Evolutionary conservation across 805 yeast genomes (phyloP), one percentile per base, ranked within the genome.

Genomic region (Candida alai): DNA sequence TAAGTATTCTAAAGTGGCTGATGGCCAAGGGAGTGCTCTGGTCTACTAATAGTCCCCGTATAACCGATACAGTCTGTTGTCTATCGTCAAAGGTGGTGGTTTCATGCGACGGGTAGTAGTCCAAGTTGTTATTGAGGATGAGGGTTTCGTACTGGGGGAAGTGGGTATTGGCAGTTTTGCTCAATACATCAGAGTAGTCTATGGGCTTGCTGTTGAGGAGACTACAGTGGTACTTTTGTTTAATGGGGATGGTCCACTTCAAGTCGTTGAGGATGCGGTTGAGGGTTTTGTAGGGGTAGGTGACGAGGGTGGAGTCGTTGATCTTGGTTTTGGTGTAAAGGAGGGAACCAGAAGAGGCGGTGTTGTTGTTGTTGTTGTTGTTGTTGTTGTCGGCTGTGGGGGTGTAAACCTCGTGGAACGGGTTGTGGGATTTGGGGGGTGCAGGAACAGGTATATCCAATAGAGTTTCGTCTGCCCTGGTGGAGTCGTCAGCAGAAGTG

Each of bases 191-290:
- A 16, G 63, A 51, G 49, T 75, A 73, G 8, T 53, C 62, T 21
- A 72, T 48, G 1, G 72, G 65, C 30, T 48, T 49, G 22, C 49
- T 30, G 30, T 45, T 47, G 20, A 65, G 49, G 14, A 65, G 45
- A 29, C 56, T 49, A 33, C 24, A 23, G 16, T 38, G 29, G 18
- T 29, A 36, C n/a, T 38, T 33, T 2, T 34, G 39, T 25, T 40
- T 42, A 30, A 37, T 51, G 10, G 58, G 51, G 3, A 52, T 34
- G 1, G 51, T 40, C 55, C 53, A 68, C 34, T 72, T 60, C 19
- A 83, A 49, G 47, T 83, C 90, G 51, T 80, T 87, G 15, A 82
- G 45, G 14, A 84, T 62, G 35, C 90, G 62, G 47, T 83, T 83
- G 5, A 80, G 56, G 0, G 90, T 81, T 47, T 83, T 84, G 57